A percentile compares a stretch with the other conserved stretches of the same genome.
Evolutionary conservation across 1,139 yeast species (phyloP).

Genomic region (Candida albicans): DNA sequence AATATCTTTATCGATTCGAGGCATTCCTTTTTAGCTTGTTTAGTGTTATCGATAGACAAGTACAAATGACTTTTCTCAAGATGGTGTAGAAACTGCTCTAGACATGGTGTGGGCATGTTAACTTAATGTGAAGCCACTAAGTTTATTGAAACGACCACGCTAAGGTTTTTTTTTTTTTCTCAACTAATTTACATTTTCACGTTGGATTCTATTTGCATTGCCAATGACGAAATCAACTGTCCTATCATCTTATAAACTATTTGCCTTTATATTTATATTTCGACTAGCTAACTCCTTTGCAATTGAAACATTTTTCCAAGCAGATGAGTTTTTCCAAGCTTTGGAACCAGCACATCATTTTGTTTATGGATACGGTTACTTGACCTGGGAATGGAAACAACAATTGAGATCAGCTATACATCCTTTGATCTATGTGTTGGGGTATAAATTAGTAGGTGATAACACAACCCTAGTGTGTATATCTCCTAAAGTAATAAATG

Average conservation of each 20-base stretch:
- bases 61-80: conserved; percentile 19
- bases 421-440: conserved; percentile 65
- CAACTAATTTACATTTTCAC: too few relatives aligned
- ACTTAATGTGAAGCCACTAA: too few relatives aligned
- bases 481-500: conserved; percentile 70
- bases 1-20: conserved; percentile 27
- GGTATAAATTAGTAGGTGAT: conserved; percentile 27
- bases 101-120: not conserved
- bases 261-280: conserved; percentile 12
- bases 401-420: conserved; percentile 77
- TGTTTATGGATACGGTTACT: conserved; percentile 77
- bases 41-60: conserved; percentile 16
- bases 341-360: conserved; percentile 85
- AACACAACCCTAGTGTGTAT: conserved; percentile 15
- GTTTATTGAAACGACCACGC: not conserved
- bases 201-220: not conserved
- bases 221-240: not conserved
- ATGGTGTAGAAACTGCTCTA: conserved; percentile 9
- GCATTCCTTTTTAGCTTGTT: conserved; percentile 21
- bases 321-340: conserved; percentile 94
- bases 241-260: conserved; percentile 6
- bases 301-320: conserved; percentile 80
- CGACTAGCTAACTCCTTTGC: conserved; percentile 59
- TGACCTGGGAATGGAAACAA: conserved; percentile 93
- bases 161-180: not conserved